phyloP scores from a whole-genome alignment of 1,284 basidiomycete species.

The Peniophora sp. region DNA sequence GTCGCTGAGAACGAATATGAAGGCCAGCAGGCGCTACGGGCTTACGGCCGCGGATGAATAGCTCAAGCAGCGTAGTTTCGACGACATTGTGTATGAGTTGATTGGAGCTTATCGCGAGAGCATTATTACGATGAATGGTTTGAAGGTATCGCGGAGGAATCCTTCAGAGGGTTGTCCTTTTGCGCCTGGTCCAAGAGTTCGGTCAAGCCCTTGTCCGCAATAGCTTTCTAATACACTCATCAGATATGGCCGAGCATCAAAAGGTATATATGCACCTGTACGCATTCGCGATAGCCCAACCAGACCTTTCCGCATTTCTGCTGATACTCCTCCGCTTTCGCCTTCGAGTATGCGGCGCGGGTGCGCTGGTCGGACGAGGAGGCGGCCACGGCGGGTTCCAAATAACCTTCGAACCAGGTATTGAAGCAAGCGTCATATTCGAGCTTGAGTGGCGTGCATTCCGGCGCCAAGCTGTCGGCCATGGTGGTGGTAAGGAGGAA shows the following conservation, averaged over 20 bases:
- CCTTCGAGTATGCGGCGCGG: slow-evolving; percentile 37
- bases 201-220: slow-evolving; percentile 73
- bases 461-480: slow-evolving; percentile 66
- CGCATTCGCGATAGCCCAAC: slow-evolving; percentile 71
- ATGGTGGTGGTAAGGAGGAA: slow-evolving; percentile 25
- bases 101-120: too few relatives aligned
- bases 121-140: too few relatives aligned
- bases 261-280: slow-evolving; percentile 46
- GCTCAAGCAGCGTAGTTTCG: too few relatives aligned
- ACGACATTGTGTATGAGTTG: too few relatives aligned
- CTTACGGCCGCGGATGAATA: too few relatives aligned
- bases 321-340: slow-evolving; percentile 78
- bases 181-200: slow-evolving; percentile 73
- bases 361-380: slow-evolving; percentile 25
- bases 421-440: slow-evolving; percentile 93
- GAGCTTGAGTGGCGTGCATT: slow-evolving; percentile 87
- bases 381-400: slow-evolving; percentile 62
- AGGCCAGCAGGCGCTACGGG: too few relatives aligned
- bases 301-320: slow-evolving; percentile 76
- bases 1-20: too few relatives aligned
- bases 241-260: not conserved
- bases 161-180: slow-evolving; percentile 26
- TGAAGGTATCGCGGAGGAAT: not conserved
- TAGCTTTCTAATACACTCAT: slow-evolving; percentile 58
- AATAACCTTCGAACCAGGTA: slow-evolving; percentile 92